Evolutionary conservation across 2,329 filamentous ascomycete species (phyloP).

Genomic region (Pseudogymnoascus verrucosus): DNA sequence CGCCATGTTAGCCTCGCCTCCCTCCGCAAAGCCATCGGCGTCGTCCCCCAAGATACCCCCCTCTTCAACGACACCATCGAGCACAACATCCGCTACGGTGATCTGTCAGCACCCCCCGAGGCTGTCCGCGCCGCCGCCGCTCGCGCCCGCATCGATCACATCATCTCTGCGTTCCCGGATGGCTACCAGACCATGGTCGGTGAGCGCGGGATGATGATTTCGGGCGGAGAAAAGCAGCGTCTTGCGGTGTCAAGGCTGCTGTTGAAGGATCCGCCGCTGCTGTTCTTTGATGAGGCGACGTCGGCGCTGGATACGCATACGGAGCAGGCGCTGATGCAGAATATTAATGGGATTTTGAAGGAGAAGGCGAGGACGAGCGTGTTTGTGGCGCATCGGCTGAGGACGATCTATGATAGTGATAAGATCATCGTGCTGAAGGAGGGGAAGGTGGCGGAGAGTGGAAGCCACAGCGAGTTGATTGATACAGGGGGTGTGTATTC

Average conservation of each 20-base stretch:
- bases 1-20: slow-evolving; percentile 75
- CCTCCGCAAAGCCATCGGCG: slow-evolving; percentile 76
- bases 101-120: slow-evolving; percentile 65
- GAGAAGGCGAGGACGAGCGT: slow-evolving; percentile 87
- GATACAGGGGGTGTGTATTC: slow-evolving; percentile 74
- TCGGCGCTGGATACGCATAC: slow-evolving; percentile 90
- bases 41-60: slow-evolving; percentile 94
- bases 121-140: slow-evolving; percentile 70
- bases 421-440: slow-evolving; percentile 84
- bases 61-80: slow-evolving; percentile 95
- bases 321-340: slow-evolving; percentile 79
- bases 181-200: slow-evolving; percentile 88
- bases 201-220: slow-evolving; percentile 94
- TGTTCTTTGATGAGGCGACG: slow-evolving; percentile 95
- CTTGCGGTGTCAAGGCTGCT: slow-evolving; percentile 76
- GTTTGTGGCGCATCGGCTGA: slow-evolving; percentile 84
- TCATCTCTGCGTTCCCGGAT: slow-evolving; percentile 71
- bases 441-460: slow-evolving; percentile 78
- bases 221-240: slow-evolving; percentile 87
- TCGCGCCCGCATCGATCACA: slow-evolving; percentile 77
- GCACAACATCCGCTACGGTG: slow-evolving; percentile 91
- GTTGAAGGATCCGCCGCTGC: slow-evolving; percentile 78
- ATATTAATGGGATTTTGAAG: slow-evolving; percentile 86
- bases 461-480: slow-evolving; percentile 78
- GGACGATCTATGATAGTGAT: slow-evolving; percentile 90